Percentiles rank a stretch among this genome's conserved stretches.
These are phyloP conservation scores for Syzygium syzygioides DNA, from an alignment of 441 rosid genomes.

Conservation along the genomic window DNA sequence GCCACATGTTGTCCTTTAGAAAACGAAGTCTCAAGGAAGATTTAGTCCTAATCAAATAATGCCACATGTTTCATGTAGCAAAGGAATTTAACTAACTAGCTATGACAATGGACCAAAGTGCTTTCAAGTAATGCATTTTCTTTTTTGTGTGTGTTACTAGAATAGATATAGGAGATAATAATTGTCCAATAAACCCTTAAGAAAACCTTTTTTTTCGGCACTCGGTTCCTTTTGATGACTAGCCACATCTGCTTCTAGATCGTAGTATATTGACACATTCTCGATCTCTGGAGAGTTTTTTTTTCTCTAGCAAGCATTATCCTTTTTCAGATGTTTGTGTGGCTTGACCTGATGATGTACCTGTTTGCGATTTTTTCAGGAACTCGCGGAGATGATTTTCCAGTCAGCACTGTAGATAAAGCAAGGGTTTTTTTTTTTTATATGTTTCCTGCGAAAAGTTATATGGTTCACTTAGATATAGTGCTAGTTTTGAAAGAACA, in stretches of 20 bases:
- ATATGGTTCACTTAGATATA: neutral
- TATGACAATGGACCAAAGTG: neutral
- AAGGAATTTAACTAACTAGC: neutral
- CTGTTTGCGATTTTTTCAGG: constrained; percentile 37
- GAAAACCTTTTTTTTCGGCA: no score
- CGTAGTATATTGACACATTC: neutral
- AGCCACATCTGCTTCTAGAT: no score
- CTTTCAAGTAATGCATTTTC: no score
- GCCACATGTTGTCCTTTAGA: neutral
- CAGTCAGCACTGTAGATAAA: constrained; percentile 47
- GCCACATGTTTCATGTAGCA: neutral
- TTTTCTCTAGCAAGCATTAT: neutral
- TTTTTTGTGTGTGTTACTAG: neutral
- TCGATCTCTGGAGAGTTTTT: neutral
- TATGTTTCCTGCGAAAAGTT: neutral
- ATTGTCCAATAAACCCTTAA: neutral
- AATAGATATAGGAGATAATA: neutral
- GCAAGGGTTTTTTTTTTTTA: neutral
- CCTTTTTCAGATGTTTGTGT: neutral
- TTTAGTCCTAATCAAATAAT: neutral
- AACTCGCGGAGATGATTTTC: constrained; percentile 90
- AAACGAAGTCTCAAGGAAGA: neutral
- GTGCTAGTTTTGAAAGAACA: neutral
- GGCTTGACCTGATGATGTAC: neutral
- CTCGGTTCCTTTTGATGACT: neutral